phyloP scores from a whole-genome alignment of 805 yeast genomes.

The Saccharomycodes ludwigii region DNA sequence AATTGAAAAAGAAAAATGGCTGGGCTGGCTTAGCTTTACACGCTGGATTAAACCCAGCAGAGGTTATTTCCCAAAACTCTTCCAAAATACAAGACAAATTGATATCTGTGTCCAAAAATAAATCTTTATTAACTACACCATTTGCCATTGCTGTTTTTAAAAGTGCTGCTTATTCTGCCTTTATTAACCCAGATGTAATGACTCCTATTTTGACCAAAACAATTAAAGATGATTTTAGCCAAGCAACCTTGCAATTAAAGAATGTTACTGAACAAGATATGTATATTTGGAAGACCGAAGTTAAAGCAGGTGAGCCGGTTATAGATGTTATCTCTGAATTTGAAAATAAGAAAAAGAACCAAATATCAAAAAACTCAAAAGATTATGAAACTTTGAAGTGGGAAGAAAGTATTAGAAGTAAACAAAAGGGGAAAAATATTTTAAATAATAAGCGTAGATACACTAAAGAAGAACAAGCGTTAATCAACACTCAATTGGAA shows the following conservation, averaged over 20 bases:
- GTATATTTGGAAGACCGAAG: constrained; percentile 47
- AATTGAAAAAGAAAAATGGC: constrained; percentile 30
- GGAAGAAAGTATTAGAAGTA: constrained; percentile 77
- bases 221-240: constrained; percentile 30
- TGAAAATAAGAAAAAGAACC: constrained; percentile 29
- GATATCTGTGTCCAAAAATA: constrained; percentile 10
- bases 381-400: constrained; percentile 80
- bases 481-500: constrained; percentile 48
- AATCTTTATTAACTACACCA: constrained; percentile 12
- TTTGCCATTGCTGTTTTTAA: constrained; percentile 34
- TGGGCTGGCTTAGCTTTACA: constrained; percentile 72
- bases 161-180: constrained; percentile 40
- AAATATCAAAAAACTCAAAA: constrained; percentile 54
- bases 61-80: constrained; percentile 28
- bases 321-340: constrained; percentile 36
- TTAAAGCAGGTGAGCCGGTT: constrained; percentile 61
- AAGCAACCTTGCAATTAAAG: constrained; percentile 20
- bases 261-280: constrained; percentile 38
- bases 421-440: constrained; percentile 39
- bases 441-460: constrained; percentile 33
- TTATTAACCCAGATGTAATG: constrained; percentile 45
- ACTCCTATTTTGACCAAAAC: constrained; percentile 37
- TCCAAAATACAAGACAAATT: constrained; percentile 12
- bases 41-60: constrained; percentile 53
- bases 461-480: constrained; percentile 62